phyloP scores from a whole-genome alignment of 2,329 filamentous ascomycete genomes.

The Ploettnerulaceae sp. region DNA sequence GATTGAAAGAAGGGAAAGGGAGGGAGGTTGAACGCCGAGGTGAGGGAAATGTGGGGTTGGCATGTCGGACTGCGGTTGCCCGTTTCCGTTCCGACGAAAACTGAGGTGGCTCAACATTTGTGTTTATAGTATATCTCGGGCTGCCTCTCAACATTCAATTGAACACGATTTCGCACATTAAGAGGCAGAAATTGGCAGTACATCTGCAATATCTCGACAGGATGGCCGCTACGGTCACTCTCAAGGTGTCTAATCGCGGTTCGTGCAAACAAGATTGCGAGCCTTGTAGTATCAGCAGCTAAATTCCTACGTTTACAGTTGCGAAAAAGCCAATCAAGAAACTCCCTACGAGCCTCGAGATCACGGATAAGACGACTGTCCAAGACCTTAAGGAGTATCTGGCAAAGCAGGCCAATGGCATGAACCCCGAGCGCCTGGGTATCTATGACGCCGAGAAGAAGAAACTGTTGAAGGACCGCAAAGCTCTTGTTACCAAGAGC shows the following conservation, averaged over 20 bases:
- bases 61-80: too few species aligned
- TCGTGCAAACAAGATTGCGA: not conserved
- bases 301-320: constrained; percentile 17
- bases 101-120: not conserved
- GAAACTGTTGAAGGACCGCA: constrained; percentile 60
- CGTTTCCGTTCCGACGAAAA: not conserved
- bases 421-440: constrained; percentile 58
- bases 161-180: not conserved
- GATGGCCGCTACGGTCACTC: constrained; percentile 5
- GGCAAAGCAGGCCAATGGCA: constrained; percentile 46
- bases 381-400: constrained; percentile 55
- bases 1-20: too few species aligned
- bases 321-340: constrained; percentile 37
- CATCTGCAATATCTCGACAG: not conserved
- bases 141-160: not conserved
- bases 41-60: too few species aligned
- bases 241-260: constrained; percentile 25
- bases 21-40: too few species aligned
- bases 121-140: not conserved
- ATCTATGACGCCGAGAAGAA: constrained; percentile 56
- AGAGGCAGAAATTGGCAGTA: not conserved
- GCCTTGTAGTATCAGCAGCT: not conserved
- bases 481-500: constrained; percentile 47
- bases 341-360: constrained; percentile 49
- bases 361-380: constrained; percentile 44